Conservation (phyloP, 768 basidiomycete species). For the Termitomyces bulborhizus region DNA sequence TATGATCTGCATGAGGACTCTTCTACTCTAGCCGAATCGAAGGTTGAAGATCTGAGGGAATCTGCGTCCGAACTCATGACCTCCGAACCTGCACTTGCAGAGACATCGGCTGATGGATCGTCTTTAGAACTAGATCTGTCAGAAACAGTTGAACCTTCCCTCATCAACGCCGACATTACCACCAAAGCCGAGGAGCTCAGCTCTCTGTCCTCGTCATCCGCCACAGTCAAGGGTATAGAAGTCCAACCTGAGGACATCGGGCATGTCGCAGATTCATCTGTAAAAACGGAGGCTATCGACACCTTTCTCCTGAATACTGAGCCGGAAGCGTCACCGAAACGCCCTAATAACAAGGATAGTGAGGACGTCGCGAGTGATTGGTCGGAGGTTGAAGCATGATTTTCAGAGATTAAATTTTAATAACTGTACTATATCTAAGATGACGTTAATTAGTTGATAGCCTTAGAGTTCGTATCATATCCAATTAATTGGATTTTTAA, state of each 20-base stretch:
- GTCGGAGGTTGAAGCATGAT: slow-evolving; percentile 34
- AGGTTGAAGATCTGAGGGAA: not conserved
- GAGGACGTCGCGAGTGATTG: slow-evolving; percentile 32
- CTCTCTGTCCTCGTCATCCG: slow-evolving; percentile 11
- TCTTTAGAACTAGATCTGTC: not conserved
- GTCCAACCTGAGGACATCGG: not conserved
- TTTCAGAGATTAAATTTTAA: not conserved
- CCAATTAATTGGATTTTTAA: too few species aligned
- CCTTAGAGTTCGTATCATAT: not conserved
- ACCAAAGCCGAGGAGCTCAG: not conserved
- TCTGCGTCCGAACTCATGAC: not conserved
- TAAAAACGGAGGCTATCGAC: slow-evolving; percentile 12
- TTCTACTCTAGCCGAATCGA: not conserved
- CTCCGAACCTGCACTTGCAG: not conserved
- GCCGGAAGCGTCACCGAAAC: not conserved
- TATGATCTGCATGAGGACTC: not conserved
- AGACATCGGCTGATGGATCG: not conserved
- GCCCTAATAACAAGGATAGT: slow-evolving; percentile 10
- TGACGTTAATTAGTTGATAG: not conserved
- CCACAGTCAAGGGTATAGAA: slow-evolving; percentile 16
- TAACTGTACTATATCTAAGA: not conserved
- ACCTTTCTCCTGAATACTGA: slow-evolving; percentile 22
- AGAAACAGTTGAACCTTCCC: not conserved
- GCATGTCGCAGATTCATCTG: not conserved
- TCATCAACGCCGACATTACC: not conserved